Evolutionary conservation across 495 filamentous ascomycete species (phyloP), one percentile per base, ranked within the genome.

Genomic region (Lasiosphaeris hirsuta): DNA sequence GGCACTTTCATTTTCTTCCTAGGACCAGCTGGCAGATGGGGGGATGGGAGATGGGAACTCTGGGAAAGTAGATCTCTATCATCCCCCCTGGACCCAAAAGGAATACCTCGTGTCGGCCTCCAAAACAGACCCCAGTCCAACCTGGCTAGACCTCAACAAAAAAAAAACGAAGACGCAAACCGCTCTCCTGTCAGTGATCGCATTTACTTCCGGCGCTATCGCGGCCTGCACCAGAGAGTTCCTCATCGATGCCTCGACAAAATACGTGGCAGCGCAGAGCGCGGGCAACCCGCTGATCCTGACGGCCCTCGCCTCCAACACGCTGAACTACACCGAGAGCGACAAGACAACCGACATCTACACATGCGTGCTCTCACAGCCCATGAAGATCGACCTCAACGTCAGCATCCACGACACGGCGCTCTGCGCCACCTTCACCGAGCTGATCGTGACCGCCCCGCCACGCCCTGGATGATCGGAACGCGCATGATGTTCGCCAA

Each of bases 381-480:
- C 72, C 10, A 51, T 78, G 42, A 65, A 61, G 23, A 68, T 77
- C 51, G 71, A 70, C 69, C 72, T 73, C 62, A 69, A 70, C 66
- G 71, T 72, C 53, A 71, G 63, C 56, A 62, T 73, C 38, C 63
- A 70, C 70, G 78, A 80, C 65, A 72, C 70, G 10, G 62, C 59
- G 6, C 56, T 64, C 38, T 82, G 77, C 70, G 74, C 76, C 4
- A 69, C 76, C 35, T 78, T 73, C 66, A 76, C 70, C 42, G 78
- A 82, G 62, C 58, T 81, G 59, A 71, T 78, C 46, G 65, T 75
- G 15, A 72, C 75, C n/a, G 63, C 71, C 37, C 63, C 55, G 13
- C 62, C 39, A 54, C 61, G 46, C 61, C 73, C 23, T 70, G 75
- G 53, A 64, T 76, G 0, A 75, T 75, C 64, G 15, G 33, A 37